Evolutionary conservation across 2,329 filamentous ascomycete species (phyloP).

Genomic region (Lomentospora prolificans): DNA sequence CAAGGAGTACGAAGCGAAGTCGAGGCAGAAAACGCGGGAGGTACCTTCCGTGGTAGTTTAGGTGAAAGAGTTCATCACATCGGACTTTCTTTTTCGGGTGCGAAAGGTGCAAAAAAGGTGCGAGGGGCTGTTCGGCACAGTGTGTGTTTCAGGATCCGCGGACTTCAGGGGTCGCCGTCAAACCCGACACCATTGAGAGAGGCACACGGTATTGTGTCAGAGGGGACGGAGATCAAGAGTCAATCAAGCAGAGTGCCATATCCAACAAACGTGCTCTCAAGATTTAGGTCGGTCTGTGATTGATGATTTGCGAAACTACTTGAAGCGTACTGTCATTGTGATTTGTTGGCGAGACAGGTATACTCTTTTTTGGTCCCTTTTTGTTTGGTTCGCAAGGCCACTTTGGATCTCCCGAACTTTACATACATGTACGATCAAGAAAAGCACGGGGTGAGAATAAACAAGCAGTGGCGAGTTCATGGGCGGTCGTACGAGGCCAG

Average conservation of each 20-base stretch:
- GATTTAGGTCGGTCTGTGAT: background rate
- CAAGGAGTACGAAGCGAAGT: no score
- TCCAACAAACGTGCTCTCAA: background rate
- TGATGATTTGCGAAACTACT: background rate
- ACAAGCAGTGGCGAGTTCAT: no score
- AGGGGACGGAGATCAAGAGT: slow-evolving; percentile 6
- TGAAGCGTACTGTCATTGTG: background rate
- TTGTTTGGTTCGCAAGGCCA: background rate
- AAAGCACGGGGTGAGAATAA: no score
- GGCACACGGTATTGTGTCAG: background rate
- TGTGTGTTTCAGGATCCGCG: slow-evolving; percentile 5
- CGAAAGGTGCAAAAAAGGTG: slow-evolving; percentile 3
- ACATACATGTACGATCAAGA: no score
- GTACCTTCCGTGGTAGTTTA: no score
- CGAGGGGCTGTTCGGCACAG: slow-evolving; percentile 3
- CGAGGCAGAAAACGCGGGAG: no score
- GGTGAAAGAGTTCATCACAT: no score
- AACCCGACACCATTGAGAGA: slow-evolving; percentile 1
- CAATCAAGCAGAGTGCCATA: background rate
- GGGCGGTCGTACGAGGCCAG: no score
- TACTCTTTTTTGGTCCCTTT: no score
- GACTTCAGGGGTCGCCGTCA: background rate
- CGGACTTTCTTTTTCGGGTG: background rate
- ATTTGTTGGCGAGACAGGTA: background rate
- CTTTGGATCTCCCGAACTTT: background rate